A percentile compares a stretch with the other conserved stretches of the same genome.
phyloP scores from a whole-genome alignment of 495 filamentous ascomycete genomes.

The Xylaria grammica region DNA sequence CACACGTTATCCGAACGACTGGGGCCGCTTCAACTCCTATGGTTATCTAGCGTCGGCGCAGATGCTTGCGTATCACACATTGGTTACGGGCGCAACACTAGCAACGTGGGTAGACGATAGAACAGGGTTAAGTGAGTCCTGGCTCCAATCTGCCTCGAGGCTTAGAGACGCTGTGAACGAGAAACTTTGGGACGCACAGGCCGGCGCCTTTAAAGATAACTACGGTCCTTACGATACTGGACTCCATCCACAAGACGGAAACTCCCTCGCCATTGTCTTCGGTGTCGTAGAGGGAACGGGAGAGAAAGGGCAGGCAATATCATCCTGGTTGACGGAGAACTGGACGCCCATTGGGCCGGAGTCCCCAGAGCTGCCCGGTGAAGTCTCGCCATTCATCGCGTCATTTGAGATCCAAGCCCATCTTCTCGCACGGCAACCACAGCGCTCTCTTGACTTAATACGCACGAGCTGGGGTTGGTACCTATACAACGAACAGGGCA shows the following conservation, averaged over 20 bases:
- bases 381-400: slow-evolving; percentile 68
- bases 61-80: slow-evolving; percentile 62
- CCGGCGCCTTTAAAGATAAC: slow-evolving; percentile 64
- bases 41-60: slow-evolving; percentile 61
- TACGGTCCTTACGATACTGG: slow-evolving; percentile 39
- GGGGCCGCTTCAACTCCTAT: slow-evolving; percentile 61
- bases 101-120: slow-evolving; percentile 56
- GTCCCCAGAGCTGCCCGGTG: slow-evolving; percentile 61
- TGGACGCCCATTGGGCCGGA: slow-evolving; percentile 63
- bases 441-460: slow-evolving; percentile 64
- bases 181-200: slow-evolving; percentile 56
- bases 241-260: slow-evolving; percentile 59
- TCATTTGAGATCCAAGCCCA: slow-evolving; percentile 70
- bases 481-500: slow-evolving; percentile 64
- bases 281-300: slow-evolving; percentile 39
- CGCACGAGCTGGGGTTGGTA: slow-evolving; percentile 67
- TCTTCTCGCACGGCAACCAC: slow-evolving; percentile 55
- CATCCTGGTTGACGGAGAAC: slow-evolving; percentile 52
- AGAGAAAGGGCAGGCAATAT: slow-evolving; percentile 44
- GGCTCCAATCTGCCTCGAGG: slow-evolving; percentile 44
- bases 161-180: slow-evolving; percentile 50
- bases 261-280: slow-evolving; percentile 52
- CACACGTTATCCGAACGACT: slow-evolving; percentile 58
- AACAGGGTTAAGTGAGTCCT: slow-evolving; percentile 49
- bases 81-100: slow-evolving; percentile 55